A percentile compares a stretch with the other conserved stretches of the same genome.
phyloP scores from a whole-genome alignment of 768 basidiomycete species.

The Neoboletus subvelutipes region DNA sequence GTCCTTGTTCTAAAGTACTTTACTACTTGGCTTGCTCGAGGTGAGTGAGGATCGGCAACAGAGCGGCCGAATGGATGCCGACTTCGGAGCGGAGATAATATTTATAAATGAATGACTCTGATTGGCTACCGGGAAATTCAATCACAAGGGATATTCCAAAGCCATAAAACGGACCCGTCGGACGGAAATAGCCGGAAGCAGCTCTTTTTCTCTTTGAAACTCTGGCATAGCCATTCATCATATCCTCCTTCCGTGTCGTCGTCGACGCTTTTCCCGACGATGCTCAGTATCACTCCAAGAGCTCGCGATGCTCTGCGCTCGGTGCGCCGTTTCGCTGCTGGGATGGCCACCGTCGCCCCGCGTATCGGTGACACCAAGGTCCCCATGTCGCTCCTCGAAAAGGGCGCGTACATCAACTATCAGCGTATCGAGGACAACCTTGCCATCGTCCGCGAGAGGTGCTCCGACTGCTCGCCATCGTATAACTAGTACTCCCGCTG shows the following conservation, averaged over 20 bases:
- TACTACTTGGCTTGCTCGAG: too few relatives aligned
- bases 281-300: slow-evolving; percentile 59
- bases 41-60: slow-evolving; percentile 3
- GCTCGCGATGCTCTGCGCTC: slow-evolving; percentile 54
- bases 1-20: too few relatives aligned
- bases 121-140: slow-evolving; percentile 21
- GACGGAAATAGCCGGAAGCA: slow-evolving; percentile 27
- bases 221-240: slow-evolving; percentile 17
- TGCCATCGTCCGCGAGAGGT: slow-evolving; percentile 83
- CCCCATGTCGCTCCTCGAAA: slow-evolving; percentile 83
- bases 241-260: slow-evolving; percentile 11
- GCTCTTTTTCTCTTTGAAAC: slow-evolving; percentile 14
- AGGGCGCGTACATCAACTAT: slow-evolving; percentile 86
- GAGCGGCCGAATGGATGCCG: slow-evolving; percentile 12
- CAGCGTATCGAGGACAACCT: slow-evolving; percentile 99
- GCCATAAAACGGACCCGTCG: slow-evolving; percentile 23
- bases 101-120: slow-evolving; percentile 19
- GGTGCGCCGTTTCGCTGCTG: slow-evolving; percentile 53
- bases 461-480: not conserved
- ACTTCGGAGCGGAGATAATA: slow-evolving; percentile 14
- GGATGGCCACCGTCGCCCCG: slow-evolving; percentile 79
- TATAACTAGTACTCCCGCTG: not conserved
- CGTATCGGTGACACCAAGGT: slow-evolving; percentile 90
- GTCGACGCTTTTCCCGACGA: slow-evolving; percentile 43
- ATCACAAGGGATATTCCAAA: slow-evolving; percentile 20